Evolutionary conservation across 768 basidiomycete species (phyloP).

Genomic region (Suillus subalutaceus): DNA sequence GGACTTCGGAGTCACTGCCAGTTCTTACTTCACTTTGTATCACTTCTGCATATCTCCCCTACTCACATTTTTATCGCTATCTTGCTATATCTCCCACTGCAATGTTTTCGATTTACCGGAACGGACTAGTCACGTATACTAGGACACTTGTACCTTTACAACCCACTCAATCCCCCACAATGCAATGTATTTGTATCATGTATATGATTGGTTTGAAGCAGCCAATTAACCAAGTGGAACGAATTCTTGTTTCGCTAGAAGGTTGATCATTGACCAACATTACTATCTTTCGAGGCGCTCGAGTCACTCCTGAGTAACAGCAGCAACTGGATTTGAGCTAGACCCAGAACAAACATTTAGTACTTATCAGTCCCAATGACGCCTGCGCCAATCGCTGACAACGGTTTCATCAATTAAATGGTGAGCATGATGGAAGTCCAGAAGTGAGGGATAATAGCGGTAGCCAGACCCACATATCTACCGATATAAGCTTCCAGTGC

Average conservation of each 20-base stretch:
- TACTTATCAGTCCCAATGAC: neutral
- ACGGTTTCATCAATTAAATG: neutral
- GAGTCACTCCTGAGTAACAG: neutral
- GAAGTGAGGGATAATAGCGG: neutral
- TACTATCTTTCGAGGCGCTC: neutral
- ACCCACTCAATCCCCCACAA: neutral
- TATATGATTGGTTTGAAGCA: neutral
- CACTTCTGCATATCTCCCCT: neutral
- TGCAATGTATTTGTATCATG: neutral
- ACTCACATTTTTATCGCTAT: slow-evolving; percentile 3
- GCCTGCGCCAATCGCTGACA: neutral
- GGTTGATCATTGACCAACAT: neutral
- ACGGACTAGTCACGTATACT: neutral
- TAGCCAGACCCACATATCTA: neutral
- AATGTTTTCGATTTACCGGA: neutral
- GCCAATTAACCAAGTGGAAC: neutral
- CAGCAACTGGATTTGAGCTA: neutral
- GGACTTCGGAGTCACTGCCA: neutral
- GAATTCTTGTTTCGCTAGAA: neutral
- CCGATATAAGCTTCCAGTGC: neutral
- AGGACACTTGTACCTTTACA: neutral
- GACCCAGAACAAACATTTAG: neutral
- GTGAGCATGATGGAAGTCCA: neutral
- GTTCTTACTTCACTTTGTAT: slow-evolving; percentile 4
- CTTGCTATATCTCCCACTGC: slow-evolving; percentile 1